Percentiles rank a stretch among this genome's conserved stretches.
These are phyloP conservation scores for Schizophyllum amplum DNA, from an alignment of 1,284 basidiomycete species.

Conservation along the genomic window DNA sequence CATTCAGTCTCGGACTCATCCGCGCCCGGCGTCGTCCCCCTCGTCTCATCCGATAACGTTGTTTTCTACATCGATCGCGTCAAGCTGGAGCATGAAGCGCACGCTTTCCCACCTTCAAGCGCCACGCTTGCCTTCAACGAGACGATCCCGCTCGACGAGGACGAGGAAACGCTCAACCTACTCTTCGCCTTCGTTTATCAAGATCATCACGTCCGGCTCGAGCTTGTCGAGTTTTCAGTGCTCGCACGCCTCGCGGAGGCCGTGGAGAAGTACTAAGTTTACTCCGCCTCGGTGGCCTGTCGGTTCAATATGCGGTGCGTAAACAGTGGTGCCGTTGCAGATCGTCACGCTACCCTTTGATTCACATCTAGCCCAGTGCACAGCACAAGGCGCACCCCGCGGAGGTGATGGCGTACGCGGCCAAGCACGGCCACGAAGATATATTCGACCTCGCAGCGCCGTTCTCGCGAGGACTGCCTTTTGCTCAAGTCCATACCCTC, in stretches of 20 bases:
- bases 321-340: neutral
- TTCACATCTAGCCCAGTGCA: constrained; percentile 3
- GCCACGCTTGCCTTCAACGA: too few relatives aligned
- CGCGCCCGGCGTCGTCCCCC: constrained; percentile 10
- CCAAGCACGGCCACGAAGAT: constrained; percentile 15
- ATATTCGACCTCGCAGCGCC: constrained; percentile 16
- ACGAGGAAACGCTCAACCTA: too few relatives aligned
- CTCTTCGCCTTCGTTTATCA: neutral
- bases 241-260: constrained; percentile 16
- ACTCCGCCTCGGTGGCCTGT: constrained; percentile 17
- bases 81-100: constrained; percentile 15
- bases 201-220: constrained; percentile 5
- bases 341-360: too few relatives aligned
- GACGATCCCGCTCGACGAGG: too few relatives aligned
- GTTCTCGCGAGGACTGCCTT: constrained; percentile 4
- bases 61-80: constrained; percentile 15
- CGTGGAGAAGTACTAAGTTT: constrained; percentile 19
- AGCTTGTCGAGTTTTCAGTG: constrained; percentile 12
- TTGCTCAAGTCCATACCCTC: neutral
- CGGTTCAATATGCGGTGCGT: constrained; percentile 14
- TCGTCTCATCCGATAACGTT: constrained; percentile 15
- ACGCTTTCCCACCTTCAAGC: constrained; percentile 10
- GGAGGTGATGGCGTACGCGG: constrained; percentile 14
- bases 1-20: too few relatives aligned
- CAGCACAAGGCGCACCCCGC: constrained; percentile 11